Evolutionary conservation across 177 flowering plant genomes (phyloP).

Genomic region (Tripterygium wilfordii): DNA sequence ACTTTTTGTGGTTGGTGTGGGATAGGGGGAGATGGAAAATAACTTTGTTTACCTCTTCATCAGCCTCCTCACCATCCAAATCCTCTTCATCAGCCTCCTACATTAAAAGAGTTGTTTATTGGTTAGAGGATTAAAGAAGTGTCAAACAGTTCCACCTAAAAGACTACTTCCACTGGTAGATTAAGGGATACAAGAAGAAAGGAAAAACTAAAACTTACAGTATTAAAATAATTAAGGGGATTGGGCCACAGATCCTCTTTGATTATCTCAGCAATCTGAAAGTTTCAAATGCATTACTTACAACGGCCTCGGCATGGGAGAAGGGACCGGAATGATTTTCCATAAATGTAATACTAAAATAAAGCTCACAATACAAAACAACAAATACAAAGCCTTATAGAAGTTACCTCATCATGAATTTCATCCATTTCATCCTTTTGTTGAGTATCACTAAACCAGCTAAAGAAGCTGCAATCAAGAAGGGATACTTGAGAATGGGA

Average conservation of each 20-base stretch:
- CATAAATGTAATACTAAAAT: too few species aligned
- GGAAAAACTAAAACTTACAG: constrained; percentile 12
- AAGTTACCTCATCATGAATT: constrained; percentile 37
- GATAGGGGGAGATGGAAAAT: not conserved
- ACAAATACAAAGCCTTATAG: too few species aligned
- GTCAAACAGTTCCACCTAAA: too few species aligned
- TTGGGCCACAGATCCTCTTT: constrained; percentile 81
- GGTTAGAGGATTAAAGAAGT: not conserved
- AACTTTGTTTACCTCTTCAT: constrained; percentile 42
- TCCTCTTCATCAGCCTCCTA: constrained; percentile 91
- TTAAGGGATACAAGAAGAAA: not conserved
- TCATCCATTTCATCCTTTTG: constrained; percentile 20
- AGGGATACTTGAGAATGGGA: not conserved
- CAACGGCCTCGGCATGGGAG: too few species aligned
- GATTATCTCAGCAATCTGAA: constrained; percentile 50
- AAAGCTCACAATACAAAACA: too few species aligned
- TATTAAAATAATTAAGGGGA: constrained; percentile 57
- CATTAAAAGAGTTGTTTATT: constrained; percentile 6
- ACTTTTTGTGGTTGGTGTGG: not conserved
- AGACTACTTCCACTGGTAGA: too few species aligned
- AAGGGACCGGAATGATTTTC: too few species aligned
- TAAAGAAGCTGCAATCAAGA: constrained; percentile 41
- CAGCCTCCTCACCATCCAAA: constrained; percentile 57
- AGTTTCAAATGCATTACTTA: not conserved
- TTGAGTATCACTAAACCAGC: constrained; percentile 39